These are phyloP conservation scores for Heliamphora pulchella DNA, from an alignment of 179 eudicot genomes.

Conservation along the genomic window DNA sequence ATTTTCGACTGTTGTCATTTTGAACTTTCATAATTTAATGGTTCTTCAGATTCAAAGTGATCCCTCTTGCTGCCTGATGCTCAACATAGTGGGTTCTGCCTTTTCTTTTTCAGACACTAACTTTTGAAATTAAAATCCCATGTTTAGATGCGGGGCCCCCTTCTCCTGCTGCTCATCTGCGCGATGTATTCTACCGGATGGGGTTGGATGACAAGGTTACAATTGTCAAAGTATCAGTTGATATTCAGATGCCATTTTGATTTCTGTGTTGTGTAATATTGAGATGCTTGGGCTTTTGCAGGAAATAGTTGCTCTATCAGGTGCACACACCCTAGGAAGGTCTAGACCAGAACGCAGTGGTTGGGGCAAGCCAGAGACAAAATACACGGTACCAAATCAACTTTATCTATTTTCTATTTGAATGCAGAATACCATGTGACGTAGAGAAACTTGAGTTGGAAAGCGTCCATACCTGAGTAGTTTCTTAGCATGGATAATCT, in stretches of 20 bases:
- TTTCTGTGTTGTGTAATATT: slow-evolving; percentile 17
- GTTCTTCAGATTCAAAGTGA: not conserved
- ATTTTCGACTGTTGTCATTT: not conserved
- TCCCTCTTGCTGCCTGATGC: not conserved
- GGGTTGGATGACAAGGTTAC: slow-evolving; percentile 83
- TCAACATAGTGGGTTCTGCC: not conserved
- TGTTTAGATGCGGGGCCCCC: slow-evolving; percentile 91
- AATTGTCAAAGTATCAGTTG: not conserved
- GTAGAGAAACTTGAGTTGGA: slow-evolving; percentile 6
- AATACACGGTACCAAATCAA: slow-evolving; percentile 66
- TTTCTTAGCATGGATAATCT: not conserved
- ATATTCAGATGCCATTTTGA: slow-evolving; percentile 7
- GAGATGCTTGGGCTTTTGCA: slow-evolving; percentile 30
- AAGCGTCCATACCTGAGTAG: not conserved
- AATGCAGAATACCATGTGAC: slow-evolving; percentile 6
- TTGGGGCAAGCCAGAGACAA: slow-evolving; percentile 98
- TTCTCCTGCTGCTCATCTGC: slow-evolving; percentile 88
- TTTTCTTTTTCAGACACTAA: slow-evolving; percentile 8
- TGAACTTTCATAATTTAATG: slow-evolving; percentile 14
- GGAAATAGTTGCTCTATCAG: slow-evolving; percentile 94
- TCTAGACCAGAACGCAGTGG: slow-evolving; percentile 99
- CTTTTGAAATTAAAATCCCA: slow-evolving; percentile 14
- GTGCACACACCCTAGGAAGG: slow-evolving; percentile 94
- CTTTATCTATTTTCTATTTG: not conserved
- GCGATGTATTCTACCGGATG: slow-evolving; percentile 91